Conservation (phyloP, 2,329 filamentous ascomycete species). For the Phyllachora maydis region DNA sequence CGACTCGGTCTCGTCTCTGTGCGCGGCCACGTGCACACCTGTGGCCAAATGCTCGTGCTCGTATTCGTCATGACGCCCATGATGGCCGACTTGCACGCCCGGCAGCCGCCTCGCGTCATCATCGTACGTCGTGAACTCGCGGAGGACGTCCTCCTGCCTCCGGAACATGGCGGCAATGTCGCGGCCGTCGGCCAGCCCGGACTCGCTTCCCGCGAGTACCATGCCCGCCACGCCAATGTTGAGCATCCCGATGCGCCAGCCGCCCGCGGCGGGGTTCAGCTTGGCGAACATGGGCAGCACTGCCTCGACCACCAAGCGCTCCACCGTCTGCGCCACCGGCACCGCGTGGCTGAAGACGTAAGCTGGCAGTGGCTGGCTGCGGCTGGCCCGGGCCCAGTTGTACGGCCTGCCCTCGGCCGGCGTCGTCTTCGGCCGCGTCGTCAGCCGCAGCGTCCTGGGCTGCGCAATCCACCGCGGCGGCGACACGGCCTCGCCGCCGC, state of each 20-base stretch:
- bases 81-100: neutral
- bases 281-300: constrained; percentile 54
- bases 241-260: constrained; percentile 65
- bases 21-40: neutral
- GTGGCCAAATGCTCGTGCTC: neutral
- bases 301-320: constrained; percentile 47
- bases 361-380: constrained; percentile 50
- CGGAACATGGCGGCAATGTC: constrained; percentile 74
- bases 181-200: constrained; percentile 35
- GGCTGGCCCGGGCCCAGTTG: constrained; percentile 50
- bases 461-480: constrained; percentile 46
- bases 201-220: constrained; percentile 31
- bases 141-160: constrained; percentile 47
- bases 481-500: neutral
- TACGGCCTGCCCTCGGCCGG: constrained; percentile 22
- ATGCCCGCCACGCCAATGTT: constrained; percentile 85
- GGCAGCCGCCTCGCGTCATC: neutral
- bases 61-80: constrained; percentile 2
- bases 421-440: constrained; percentile 36
- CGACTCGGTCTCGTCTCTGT: constrained; percentile 1
- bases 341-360: constrained; percentile 45
- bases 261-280: constrained; percentile 43
- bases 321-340: constrained; percentile 33
- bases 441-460: constrained; percentile 64
- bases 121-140: constrained; percentile 41